A percentile compares a stretch with the other conserved stretches of the same genome.
Evolutionary conservation across 139 green algal species (phyloP).

Genomic region (Chlorella sp.): DNA sequence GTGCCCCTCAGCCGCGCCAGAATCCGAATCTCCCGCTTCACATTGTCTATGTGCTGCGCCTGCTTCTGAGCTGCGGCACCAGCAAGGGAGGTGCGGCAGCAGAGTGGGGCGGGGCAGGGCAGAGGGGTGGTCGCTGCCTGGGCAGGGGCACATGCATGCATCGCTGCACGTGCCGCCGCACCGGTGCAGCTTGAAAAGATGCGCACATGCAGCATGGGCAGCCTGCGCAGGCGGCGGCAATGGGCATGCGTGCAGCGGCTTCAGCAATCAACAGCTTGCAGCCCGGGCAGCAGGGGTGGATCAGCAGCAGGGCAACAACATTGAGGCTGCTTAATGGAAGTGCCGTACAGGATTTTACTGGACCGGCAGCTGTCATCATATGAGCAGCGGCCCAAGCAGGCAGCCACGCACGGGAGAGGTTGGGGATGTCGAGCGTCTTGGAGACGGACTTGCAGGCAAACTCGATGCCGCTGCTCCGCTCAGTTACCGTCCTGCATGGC

Average conservation of each 20-base stretch:
- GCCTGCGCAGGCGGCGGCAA: too few relatives aligned
- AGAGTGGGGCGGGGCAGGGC: too few relatives aligned
- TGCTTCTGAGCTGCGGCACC: constrained; percentile 54
- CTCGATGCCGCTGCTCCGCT: constrained; percentile 65
- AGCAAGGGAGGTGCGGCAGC: not conserved
- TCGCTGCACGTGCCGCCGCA: too few relatives aligned
- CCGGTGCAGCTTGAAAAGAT: too few relatives aligned
- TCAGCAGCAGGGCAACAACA: too few relatives aligned
- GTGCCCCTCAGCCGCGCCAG: constrained; percentile 76
- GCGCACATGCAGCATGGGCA: too few relatives aligned
- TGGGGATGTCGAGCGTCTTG: constrained; percentile 76
- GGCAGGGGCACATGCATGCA: too few relatives aligned
- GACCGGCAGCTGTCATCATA: not conserved
- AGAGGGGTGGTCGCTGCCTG: too few relatives aligned
- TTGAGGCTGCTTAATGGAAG: too few relatives aligned
- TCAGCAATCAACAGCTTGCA: too few relatives aligned
- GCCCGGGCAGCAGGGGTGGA: not conserved
- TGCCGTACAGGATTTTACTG: not conserved
- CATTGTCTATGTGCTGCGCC: constrained; percentile 80
- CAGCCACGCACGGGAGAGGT: constrained; percentile 46
- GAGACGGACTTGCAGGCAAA: constrained; percentile 85
- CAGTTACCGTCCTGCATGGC: constrained; percentile 46
- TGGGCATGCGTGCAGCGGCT: too few relatives aligned
- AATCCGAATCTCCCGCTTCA: constrained; percentile 75
- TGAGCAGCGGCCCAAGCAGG: not conserved